These are phyloP conservation scores for Gossypium longicalyx DNA, from an alignment of 345 rosid species.

Conservation along the genomic window DNA sequence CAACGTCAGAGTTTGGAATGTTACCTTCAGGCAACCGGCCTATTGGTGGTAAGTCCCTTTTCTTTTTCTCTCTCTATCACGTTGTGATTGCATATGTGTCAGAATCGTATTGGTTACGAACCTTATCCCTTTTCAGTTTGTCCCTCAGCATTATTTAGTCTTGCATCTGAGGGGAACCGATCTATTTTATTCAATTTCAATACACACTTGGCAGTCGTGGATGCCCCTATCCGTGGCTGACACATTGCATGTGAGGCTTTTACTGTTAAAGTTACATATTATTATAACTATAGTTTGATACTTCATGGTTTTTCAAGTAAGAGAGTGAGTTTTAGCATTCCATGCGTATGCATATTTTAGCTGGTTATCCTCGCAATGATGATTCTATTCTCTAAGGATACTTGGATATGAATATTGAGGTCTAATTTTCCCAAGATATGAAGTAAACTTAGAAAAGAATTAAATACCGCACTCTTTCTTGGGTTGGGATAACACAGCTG, in stretches of 20 bases:
- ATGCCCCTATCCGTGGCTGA: not conserved
- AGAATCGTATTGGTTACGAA: not conserved
- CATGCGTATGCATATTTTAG: not conserved
- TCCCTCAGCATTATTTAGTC: too few species aligned
- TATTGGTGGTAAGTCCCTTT: conserved; percentile 76
- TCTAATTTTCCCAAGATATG: too few species aligned
- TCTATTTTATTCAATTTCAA: not conserved
- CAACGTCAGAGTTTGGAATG: conserved; percentile 64
- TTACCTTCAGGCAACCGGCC: conserved; percentile 64
- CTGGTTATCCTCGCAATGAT: not conserved
- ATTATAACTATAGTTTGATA: not conserved
- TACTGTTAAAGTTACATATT: too few species aligned
- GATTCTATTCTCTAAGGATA: too few species aligned
- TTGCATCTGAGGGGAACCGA: not conserved
- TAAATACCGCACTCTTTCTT: too few species aligned
- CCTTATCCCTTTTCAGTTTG: too few species aligned
- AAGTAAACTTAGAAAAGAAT: too few species aligned
- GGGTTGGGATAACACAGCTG: too few species aligned
- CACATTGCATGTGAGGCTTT: not conserved
- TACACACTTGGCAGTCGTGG: not conserved
- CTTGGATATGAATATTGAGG: too few species aligned
- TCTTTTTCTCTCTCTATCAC: not conserved
- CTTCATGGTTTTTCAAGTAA: not conserved
- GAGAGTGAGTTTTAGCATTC: not conserved
- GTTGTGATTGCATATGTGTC: not conserved